Evolutionary conservation across 108 stramenopile species (phyloP), one percentile per base, ranked within the genome.

Genomic region (Parmales sp.): DNA sequence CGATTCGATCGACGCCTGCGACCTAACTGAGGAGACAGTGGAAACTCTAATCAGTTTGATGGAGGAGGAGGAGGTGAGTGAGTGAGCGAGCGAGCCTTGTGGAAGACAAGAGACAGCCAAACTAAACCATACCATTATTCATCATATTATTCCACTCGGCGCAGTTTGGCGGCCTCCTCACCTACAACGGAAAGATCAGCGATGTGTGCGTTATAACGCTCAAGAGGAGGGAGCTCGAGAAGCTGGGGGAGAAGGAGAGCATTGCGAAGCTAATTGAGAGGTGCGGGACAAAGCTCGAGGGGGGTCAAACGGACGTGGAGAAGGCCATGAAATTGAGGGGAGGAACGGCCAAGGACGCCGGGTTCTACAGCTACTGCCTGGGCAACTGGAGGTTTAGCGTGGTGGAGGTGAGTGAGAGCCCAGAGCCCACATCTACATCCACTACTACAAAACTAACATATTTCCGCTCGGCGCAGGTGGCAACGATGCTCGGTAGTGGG

Each of bases 1-100:
- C 2, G 46, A 72, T 28, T 65, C 73, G 0, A 81, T 87, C 0
- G 64, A 69, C 18, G 71, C 72, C 22, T 79, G 78, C 22, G 91
- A 89, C 60, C 85, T 86, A 73, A 93, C 89, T 71, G 76, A 80
- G 26, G 91, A 90, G 70, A 88, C 83, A n/a, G 80, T 93, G 28
- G 88, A 90, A 68, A 93, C 91, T 23, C 73, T 93, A 16, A 38
- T 90, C 0, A 88, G 88, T 0, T 54, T 93, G 41, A 64, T 90
- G 38, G 91, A 90, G 72, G 80, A 80, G 64, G 66, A 79, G 6
- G 39, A 71, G n/a, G n/a, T n/a, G n/a, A n/a, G n/a, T n/a, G n/a
- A n/a, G n/a, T n/a, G n/a, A n/a, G n/a, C n/a, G n/a, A n/a, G n/a
- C n/a, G n/a, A n/a, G n/a, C n/a, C n/a, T n/a, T n/a, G n/a, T n/a